Base-by-base conservation (phyloP, 164 flowering plant genomes). In the Annona squamosa region DNA sequence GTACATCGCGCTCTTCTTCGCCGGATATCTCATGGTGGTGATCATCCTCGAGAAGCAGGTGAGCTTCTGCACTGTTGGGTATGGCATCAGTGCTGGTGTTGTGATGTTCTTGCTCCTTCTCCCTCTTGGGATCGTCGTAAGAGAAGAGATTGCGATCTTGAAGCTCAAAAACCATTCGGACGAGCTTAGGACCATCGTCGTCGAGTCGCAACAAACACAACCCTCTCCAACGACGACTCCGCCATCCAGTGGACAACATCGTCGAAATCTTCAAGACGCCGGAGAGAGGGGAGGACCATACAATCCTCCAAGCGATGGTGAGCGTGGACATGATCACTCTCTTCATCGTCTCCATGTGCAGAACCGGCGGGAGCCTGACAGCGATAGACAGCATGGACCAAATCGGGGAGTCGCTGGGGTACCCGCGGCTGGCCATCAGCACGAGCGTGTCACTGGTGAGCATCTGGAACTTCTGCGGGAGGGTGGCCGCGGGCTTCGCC, bases 361-460 rank as follows among this genome's bases (percentile, higher is more conserved):
- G 91, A 0, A 74, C 84, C 4, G 93, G 93, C 0, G 84, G 89
- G 44, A 84, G 84, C 0, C 72, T 90, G 9, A 86, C 91, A 1
- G 86, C 85, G 0, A 85, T 90, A 4, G 94, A 90, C 82, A 89
- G 87, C 65, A 13, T 89, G 69, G 91, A 90, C n/a, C 93, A 89
- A 72, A 89, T 89, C 3, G 91, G 91, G 1, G 46, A 78, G 19
- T 83, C 93, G 0, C 69, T 84, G 3, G 83, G 82, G 3, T 89
- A 89, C 78, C 79, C 83, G 0, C 18, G 44, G 2, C 47, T 42
- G 1, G 80, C 79, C 69, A 81, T 85, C n/a, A 75, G 87, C 80
- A 87, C 90, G 18, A 86, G 84, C 43, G 87, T 89, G 0, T 87
- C 93, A 0, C 85, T 89, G 0, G 83, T 87, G 1, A 87, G 91